Base-by-base conservation (phyloP, 2,329 filamentous ascomycete genomes). In the Nothophoma quercina region DNA sequence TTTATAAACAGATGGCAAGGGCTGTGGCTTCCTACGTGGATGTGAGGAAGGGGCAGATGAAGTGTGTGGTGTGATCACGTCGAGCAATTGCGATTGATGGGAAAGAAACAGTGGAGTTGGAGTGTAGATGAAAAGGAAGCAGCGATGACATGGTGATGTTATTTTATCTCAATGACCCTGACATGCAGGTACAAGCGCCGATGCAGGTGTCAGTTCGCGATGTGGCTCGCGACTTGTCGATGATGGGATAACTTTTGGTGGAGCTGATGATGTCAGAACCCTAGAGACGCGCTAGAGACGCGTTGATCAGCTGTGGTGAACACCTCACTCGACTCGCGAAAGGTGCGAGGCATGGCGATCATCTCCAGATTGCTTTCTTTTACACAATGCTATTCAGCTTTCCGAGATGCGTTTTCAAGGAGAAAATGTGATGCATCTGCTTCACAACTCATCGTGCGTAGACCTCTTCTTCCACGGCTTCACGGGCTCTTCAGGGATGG, bases 211-310 rank as follows among this genome's bases (percentile, higher is more conserved):
- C 13, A 49, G 22, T 35, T 30, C 35, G 39, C 53, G 53, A 56
- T 51, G 46, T 30, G 34, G 42, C 34, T 42, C 32, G 21, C 36
- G 32, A 25, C 13, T 43, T 47, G 16, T 53, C 39, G 39, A 53
- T 53, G 50, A 48, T 53, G 50, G 26, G 50, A 43, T 44, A 28
- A 34, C 44, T 32, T 45, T 39, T 42, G 29, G 44, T 53, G 49
- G 54, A 56, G 43, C 43, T 49, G 34, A 56, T 56, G 54, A 56
- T 53, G 54, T 56, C 54, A 56, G 44, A 25, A 53, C 25, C 29
- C 26, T 39, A 16, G 18, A 13, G 16, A 34, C 38, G 33, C 38
- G 39, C 32, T 48, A 25, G 10, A n/a, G 21, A 33, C 33, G 43
- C 38, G 36, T 47, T 28, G 38, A 47, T 33, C 21, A 51, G 22